Conservation (phyloP, 345 rosid genomes). For the Populus davidiana region DNA sequence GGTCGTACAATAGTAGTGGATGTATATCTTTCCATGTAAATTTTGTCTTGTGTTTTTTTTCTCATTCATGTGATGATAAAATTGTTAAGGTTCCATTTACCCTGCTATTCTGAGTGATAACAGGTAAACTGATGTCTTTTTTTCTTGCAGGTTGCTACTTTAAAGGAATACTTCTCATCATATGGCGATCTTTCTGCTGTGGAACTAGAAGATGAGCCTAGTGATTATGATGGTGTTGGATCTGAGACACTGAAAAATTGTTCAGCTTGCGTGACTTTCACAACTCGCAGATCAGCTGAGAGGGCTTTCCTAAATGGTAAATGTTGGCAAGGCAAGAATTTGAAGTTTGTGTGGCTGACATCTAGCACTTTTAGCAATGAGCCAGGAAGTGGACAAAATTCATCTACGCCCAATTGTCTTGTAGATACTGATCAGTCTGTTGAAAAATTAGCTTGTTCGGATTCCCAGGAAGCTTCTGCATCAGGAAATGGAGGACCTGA, state of each 20-base stretch:
- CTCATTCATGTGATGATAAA: neutral
- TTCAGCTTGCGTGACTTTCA: slow-evolving; percentile 54
- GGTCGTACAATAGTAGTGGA: no score
- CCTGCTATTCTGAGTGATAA: neutral
- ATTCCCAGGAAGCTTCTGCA: slow-evolving; percentile 32
- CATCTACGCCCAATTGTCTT: slow-evolving; percentile 21
- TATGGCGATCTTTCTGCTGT: slow-evolving; percentile 64
- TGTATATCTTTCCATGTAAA: no score
- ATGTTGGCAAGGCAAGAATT: slow-evolving; percentile 68
- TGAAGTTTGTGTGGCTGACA: slow-evolving; percentile 68
- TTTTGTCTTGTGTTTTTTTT: no score
- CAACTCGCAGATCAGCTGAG: slow-evolving; percentile 69
- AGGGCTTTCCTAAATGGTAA: slow-evolving; percentile 75
- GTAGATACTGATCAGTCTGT: slow-evolving; percentile 30
- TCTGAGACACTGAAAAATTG: slow-evolving; percentile 35
- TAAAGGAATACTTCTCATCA: slow-evolving; percentile 72
- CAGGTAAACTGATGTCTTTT: slow-evolving; percentile 17
- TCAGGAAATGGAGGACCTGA: slow-evolving; percentile 42
- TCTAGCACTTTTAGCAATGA: slow-evolving; percentile 37
- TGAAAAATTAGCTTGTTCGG: slow-evolving; percentile 22
- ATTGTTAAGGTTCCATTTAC: neutral
- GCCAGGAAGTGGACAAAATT: slow-evolving; percentile 28
- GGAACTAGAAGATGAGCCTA: slow-evolving; percentile 63
- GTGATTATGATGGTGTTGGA: slow-evolving; percentile 25
- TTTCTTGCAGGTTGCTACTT: slow-evolving; percentile 49